Conservation (phyloP, 768 basidiomycete genomes). For the Baorangia bicolor region DNA sequence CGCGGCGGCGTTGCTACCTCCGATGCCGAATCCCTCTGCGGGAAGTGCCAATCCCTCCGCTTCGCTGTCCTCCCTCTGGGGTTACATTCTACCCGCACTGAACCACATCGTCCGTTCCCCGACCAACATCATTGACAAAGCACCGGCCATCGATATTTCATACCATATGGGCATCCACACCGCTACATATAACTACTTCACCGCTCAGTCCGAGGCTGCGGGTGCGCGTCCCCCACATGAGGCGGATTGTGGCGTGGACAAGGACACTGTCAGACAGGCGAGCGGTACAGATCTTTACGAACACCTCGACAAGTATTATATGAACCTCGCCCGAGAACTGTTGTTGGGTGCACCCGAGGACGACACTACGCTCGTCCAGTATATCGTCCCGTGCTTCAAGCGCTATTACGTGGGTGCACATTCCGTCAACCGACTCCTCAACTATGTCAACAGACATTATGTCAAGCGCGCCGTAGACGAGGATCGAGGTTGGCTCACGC, state of each 20-base stretch:
- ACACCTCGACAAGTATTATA: slow-evolving; percentile 70
- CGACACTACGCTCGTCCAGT: slow-evolving; percentile 63
- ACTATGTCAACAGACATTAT: slow-evolving; percentile 69
- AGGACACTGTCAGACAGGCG: slow-evolving; percentile 29
- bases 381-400: slow-evolving; percentile 68
- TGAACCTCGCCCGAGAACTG: slow-evolving; percentile 58
- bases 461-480: slow-evolving; percentile 77
- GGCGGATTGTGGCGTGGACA: slow-evolving; percentile 22
- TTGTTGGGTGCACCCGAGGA: slow-evolving; percentile 63
- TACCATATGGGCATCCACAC: slow-evolving; percentile 80
- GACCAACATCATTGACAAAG: slow-evolving; percentile 55
- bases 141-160: slow-evolving; percentile 67
- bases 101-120: slow-evolving; percentile 77
- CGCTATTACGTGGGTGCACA: slow-evolving; percentile 68
- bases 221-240: slow-evolving; percentile 23
- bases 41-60: slow-evolving; percentile 74
- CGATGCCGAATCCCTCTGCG: slow-evolving; percentile 52
- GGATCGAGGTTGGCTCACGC: slow-evolving; percentile 73
- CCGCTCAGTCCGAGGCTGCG: slow-evolving; percentile 52
- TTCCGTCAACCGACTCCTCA: slow-evolving; percentile 69
- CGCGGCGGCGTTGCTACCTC: slow-evolving; percentile 26
- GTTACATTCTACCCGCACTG: slow-evolving; percentile 70
- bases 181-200: slow-evolving; percentile 81
- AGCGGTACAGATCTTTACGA: slow-evolving; percentile 72
- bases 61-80: slow-evolving; percentile 71